Evolutionary conservation across 2,329 filamentous ascomycete genomes (phyloP).

Genomic region (Trichoderma simmonsii): DNA sequence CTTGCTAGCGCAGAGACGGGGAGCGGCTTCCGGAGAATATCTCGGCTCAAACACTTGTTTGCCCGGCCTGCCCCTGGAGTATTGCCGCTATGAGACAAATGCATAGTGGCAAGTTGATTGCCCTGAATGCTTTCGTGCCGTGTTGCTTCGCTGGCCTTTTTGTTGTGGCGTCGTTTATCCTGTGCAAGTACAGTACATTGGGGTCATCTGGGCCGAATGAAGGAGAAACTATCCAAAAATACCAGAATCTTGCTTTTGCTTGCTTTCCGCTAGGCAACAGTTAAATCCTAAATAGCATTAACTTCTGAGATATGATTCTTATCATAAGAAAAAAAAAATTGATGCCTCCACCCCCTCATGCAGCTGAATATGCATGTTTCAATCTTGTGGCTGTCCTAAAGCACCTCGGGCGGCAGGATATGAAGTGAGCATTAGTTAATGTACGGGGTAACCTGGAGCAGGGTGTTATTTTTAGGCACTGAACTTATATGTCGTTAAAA

Average conservation of each 20-base stretch:
- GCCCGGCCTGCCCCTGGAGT: not conserved
- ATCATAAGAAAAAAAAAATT: not conserved
- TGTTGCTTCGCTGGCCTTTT: not conserved
- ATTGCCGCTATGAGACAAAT: not conserved
- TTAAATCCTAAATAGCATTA: not conserved
- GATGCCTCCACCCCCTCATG: not conserved
- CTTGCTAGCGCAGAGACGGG: not conserved
- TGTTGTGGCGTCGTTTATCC: not conserved
- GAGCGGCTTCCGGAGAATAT: constrained; percentile 13
- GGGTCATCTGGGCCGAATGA: not conserved
- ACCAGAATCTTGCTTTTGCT: not conserved
- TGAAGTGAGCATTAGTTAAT: not conserved
- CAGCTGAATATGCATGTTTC: constrained; percentile 11
- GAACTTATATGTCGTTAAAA: not conserved
- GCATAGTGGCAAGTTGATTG: not conserved
- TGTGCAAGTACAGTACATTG: not conserved
- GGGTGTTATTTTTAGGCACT: not conserved
- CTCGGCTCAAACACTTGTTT: not conserved
- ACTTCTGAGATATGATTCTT: not conserved
- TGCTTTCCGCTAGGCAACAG: not conserved
- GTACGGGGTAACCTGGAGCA: not conserved
- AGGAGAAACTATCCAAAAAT: not conserved
- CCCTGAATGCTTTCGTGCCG: not conserved
- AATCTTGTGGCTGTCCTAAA: not conserved
- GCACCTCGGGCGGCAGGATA: not conserved